These are phyloP conservation scores for Chloranthus sessilifolius DNA, from an alignment of 164 flowering plant species.

Conservation along the genomic window DNA sequence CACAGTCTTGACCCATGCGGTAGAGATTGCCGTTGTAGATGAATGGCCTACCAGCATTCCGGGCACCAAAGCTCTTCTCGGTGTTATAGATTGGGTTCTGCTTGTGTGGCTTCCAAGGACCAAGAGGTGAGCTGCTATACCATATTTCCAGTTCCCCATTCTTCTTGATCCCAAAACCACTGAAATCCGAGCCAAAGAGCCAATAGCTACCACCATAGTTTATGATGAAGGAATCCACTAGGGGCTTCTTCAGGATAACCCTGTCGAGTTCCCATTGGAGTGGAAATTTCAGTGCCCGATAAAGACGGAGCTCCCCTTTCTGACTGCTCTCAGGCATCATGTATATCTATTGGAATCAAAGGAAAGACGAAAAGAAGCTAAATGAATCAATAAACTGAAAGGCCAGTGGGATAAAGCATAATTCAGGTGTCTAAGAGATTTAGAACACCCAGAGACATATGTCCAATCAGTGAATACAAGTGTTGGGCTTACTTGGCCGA, in stretches of 20 bases:
- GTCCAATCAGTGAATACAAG: background rate
- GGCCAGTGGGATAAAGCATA: background rate
- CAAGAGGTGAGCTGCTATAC: slow-evolving; percentile 77
- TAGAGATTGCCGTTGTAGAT: slow-evolving; percentile 57
- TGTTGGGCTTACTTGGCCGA: slow-evolving; percentile 51
- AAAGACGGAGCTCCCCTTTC: slow-evolving; percentile 83
- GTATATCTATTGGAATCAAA: slow-evolving; percentile 55
- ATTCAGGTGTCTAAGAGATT: background rate
- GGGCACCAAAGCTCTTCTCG: slow-evolving; percentile 58
- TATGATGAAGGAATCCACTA: slow-evolving; percentile 71
- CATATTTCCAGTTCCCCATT: slow-evolving; percentile 89
- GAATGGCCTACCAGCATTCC: slow-evolving; percentile 95
- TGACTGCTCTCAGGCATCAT: slow-evolving; percentile 93
- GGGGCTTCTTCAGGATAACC: slow-evolving; percentile 67
- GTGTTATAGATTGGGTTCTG: slow-evolving; percentile 71
- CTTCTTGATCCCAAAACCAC: slow-evolving; percentile 61
- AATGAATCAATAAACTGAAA: background rate
- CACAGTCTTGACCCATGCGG: slow-evolving; percentile 89
- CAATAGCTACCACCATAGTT: slow-evolving; percentile 55
- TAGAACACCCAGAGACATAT: background rate
- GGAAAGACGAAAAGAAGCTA: background rate
- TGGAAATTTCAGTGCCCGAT: slow-evolving; percentile 72
- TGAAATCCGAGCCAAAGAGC: slow-evolving; percentile 93
- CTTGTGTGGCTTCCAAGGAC: slow-evolving; percentile 94
- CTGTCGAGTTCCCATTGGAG: slow-evolving; percentile 73